Conservation (phyloP, 2,329 filamentous ascomycete species). For the Aspergillus clavatus region DNA sequence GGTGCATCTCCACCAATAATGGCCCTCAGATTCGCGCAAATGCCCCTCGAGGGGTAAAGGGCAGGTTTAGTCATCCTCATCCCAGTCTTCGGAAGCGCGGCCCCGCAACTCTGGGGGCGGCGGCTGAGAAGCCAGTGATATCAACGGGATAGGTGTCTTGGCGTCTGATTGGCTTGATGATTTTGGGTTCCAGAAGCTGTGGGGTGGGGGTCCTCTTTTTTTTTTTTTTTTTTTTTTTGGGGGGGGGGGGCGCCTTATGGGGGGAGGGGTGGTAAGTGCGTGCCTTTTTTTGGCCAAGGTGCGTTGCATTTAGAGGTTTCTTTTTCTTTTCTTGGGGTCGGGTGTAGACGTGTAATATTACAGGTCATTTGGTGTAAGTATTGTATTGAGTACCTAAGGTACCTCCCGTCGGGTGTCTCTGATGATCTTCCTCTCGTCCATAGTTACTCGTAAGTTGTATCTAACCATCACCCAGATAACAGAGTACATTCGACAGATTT, state of each 20-base stretch:
- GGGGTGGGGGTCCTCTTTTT: conserved; percentile 11
- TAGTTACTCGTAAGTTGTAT: no score
- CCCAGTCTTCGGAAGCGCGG: conserved; percentile 19
- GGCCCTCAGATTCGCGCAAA: neutral
- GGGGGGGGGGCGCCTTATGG: no score
- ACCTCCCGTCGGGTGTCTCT: no score
- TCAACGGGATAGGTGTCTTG: conserved; percentile 13
- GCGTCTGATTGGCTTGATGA: conserved; percentile 12
- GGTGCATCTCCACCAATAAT: neutral
- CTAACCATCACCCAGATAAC: no score
- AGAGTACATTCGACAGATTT: no score
- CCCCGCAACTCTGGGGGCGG: conserved; percentile 21
- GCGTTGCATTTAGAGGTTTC: neutral
- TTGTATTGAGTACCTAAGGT: no score
- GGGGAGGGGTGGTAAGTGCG: conserved; percentile 8
- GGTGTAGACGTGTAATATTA: no score
- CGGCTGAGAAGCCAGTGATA: conserved; percentile 13
- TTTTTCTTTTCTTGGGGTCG: no score
- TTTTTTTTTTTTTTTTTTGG: neutral
- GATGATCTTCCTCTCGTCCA: no score
- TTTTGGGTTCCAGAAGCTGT: conserved; percentile 22
- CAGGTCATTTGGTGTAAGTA: no score
- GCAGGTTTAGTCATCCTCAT: no score
- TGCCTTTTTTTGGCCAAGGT: conserved; percentile 8
- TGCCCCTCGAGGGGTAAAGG: no score